A percentile compares a stretch with the other conserved stretches of the same genome.
Evolutionary conservation across 208 protist species (phyloP).

Genomic region (Vickermania ingenoplastis): DNA sequence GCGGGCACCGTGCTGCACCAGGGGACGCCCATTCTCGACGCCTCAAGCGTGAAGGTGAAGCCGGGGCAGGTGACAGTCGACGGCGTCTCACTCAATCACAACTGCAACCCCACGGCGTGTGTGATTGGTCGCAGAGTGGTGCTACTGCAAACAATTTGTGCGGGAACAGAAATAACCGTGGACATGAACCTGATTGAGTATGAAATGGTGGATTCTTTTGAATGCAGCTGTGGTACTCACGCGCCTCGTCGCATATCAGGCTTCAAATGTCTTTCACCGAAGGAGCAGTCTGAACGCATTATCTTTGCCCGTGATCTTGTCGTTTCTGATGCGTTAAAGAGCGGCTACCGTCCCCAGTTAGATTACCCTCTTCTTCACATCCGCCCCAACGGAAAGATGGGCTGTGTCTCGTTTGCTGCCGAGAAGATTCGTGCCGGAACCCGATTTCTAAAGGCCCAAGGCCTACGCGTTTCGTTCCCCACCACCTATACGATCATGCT

Average conservation of each 20-base stretch:
- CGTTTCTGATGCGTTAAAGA: constrained; percentile 28
- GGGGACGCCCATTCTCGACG: constrained; percentile 34
- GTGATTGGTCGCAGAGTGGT: constrained; percentile 54
- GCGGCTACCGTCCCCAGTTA: constrained; percentile 35
- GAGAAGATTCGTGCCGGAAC: constrained; percentile 32
- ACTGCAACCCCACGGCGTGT: constrained; percentile 46
- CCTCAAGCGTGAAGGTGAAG: constrained; percentile 18
- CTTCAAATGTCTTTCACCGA: constrained; percentile 25
- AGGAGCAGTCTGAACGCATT: constrained; percentile 25
- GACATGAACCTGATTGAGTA: constrained; percentile 64
- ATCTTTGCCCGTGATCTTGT: constrained; percentile 38
- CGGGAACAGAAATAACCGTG: constrained; percentile 53
- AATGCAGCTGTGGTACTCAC: constrained; percentile 29
- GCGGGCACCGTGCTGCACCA: constrained; percentile 37
- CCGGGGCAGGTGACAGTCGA: constrained; percentile 24
- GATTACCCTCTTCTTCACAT: constrained; percentile 37
- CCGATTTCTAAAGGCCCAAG: constrained; percentile 47
- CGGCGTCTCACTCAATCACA: constrained; percentile 56
- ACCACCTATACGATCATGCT: constrained; percentile 68
- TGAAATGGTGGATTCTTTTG: constrained; percentile 31
- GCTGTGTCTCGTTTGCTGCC: constrained; percentile 48
- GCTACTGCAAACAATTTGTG: constrained; percentile 33
- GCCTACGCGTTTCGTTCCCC: constrained; percentile 53
- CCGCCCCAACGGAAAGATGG: constrained; percentile 38
- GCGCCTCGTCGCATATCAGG: constrained; percentile 32